Evolutionary conservation across 805 yeast genomes (phyloP), one percentile per base, ranked within the genome.

Genomic region (Starmerella khaoyaiensis): DNA sequence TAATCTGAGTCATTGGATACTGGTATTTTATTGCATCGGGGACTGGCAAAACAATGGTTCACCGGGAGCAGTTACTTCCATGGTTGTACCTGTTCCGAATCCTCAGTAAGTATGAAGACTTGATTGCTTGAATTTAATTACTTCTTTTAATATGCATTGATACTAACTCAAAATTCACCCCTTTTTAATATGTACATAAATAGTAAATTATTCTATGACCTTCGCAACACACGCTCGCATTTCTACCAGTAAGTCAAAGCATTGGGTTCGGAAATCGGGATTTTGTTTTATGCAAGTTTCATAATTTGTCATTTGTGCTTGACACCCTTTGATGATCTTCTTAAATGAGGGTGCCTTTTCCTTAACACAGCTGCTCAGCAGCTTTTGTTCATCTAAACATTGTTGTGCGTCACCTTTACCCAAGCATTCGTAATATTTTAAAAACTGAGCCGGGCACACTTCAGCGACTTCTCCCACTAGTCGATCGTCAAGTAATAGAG

Each of bases 391-490:
- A 27, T 54, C 55, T 0, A 59, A 55, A 52, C 93, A 81, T 40
- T 47, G 46, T 36, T 50, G 36, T 6, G 72, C 72, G 37, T 65
- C 67, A 27, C 76, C 76, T 21, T 62, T 64, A 24, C 72, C 60
- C 56, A 81, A 68, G 53, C 93, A 81, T 50, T 71, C 72, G 56
- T 81, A 87, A 56, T 76, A 81, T 20, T 67, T 70, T 39, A 80
- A 59, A 46, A 81, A 80, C 51, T 74, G 69, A 42, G 71, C 73
- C 0, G 93, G 90, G 55, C 94, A 81, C 51, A 67, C 62, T 37
- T 72, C 68, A 11, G 93, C 84, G 41, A 68, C 79, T 51, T 81
- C 93, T 44, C 79, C 84, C 44, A 81, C 69, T 22, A 81, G 67
- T 35, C 77, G 62, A 53, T 80, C 86, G 57, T 81, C 93, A 21